Evolutionary conservation across 805 yeast genomes (phyloP).

Genomic region (Wickerhamia fluorescens): DNA sequence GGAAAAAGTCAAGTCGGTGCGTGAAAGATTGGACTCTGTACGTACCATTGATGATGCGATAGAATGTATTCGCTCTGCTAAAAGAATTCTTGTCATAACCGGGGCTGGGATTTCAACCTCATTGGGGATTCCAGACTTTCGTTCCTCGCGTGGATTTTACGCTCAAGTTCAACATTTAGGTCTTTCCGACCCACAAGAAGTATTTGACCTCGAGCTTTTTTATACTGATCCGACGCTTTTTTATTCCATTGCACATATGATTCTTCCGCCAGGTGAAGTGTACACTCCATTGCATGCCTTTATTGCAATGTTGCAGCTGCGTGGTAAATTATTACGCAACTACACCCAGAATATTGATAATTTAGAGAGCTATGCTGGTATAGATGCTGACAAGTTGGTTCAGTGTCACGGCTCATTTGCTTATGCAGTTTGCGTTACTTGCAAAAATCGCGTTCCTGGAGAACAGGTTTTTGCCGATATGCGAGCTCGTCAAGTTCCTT

Average conservation of each 20-base stretch:
- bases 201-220: conserved; percentile 33
- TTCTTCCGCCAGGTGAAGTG: conserved; percentile 31
- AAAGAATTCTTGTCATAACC: conserved; percentile 33
- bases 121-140: conserved; percentile 39
- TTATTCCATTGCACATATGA: conserved; percentile 38
- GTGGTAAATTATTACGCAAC: conserved; percentile 70
- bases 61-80: conserved; percentile 45
- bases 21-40: conserved; percentile 49
- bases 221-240: conserved; percentile 32
- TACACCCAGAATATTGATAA: conserved; percentile 92
- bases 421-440: conserved; percentile 74
- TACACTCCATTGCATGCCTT: conserved; percentile 62
- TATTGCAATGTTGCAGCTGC: conserved; percentile 64
- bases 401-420: conserved; percentile 96
- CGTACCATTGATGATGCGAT: conserved; percentile 54
- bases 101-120: conserved; percentile 43
- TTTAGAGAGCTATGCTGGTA: conserved; percentile 75
- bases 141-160: conserved; percentile 59
- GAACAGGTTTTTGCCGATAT: conserved; percentile 55
- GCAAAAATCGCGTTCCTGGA: conserved; percentile 63
- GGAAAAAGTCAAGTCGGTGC: conserved; percentile 49
- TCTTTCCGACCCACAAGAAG: conserved; percentile 38
- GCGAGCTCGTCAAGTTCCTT: conserved; percentile 52
- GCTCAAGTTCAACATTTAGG: conserved; percentile 40
- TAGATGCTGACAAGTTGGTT: conserved; percentile 55